Conservation (phyloP, 768 basidiomycete genomes). For the Amanita jacksonii region DNA sequence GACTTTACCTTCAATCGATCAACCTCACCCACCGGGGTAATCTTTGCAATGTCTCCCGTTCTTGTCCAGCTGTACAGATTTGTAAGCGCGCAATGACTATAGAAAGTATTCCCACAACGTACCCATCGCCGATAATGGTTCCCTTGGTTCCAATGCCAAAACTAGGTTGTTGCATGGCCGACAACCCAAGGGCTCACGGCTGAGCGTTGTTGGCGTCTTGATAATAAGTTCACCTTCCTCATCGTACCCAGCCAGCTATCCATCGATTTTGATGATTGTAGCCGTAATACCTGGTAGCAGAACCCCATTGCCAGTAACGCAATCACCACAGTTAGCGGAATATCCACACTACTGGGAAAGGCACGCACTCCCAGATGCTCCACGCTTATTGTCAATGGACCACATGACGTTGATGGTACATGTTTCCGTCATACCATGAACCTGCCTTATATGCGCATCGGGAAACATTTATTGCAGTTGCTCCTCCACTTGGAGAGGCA, state of each 20-base stretch:
- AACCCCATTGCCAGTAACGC: conserved; percentile 36
- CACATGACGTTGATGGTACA: conserved; percentile 44
- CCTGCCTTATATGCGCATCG: conserved; percentile 45
- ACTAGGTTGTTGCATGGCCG: not conserved
- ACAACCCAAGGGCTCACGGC: conserved; percentile 39
- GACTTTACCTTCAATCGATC: conserved; percentile 50
- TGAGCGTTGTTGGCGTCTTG: conserved; percentile 41
- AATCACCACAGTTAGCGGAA: not conserved
- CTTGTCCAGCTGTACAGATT: conserved; percentile 45
- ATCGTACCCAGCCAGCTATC: conserved; percentile 40
- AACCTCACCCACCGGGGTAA: conserved; percentile 45
- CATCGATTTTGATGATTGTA: conserved; percentile 49
- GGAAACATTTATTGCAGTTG: conserved; percentile 42
- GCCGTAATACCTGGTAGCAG: conserved; percentile 46
- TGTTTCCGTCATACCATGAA: conserved; percentile 63
- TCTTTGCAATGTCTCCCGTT: conserved; percentile 57
- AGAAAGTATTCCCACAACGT: conserved; percentile 9
- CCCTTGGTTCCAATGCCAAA: conserved; percentile 48
- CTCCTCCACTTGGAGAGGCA: conserved; percentile 42
- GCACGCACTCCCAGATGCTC: conserved; percentile 37
- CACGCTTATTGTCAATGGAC: conserved; percentile 35
- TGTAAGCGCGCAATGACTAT: too few relatives aligned
- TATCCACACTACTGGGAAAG: not conserved
- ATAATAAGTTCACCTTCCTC: conserved; percentile 56
- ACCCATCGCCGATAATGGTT: conserved; percentile 64